phyloP scores from a whole-genome alignment of 75 land plant species.

The Chamaecyparis obtusa region DNA sequence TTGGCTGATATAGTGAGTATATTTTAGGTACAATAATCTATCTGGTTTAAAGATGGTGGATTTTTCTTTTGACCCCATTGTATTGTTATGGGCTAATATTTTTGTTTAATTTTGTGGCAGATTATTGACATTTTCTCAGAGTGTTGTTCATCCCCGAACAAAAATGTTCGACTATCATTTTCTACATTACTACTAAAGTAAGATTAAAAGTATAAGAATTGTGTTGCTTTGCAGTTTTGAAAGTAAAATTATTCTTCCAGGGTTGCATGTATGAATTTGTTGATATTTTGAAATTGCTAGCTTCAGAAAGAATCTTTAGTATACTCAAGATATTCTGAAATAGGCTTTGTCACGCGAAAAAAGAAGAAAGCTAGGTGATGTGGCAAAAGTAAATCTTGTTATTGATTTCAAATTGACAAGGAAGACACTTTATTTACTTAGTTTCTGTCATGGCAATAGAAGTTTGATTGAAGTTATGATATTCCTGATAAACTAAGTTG shows the following conservation, averaged over 20 bases:
- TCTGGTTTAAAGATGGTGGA: background rate
- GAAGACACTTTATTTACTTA: background rate
- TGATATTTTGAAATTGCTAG: background rate
- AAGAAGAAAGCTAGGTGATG: background rate
- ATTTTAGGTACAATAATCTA: background rate
- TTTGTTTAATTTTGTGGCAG: slow-evolving; percentile 37
- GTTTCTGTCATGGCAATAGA: background rate
- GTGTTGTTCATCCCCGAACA: slow-evolving; percentile 62
- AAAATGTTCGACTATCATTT: slow-evolving; percentile 71
- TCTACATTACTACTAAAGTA: slow-evolving; percentile 90
- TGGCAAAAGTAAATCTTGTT: background rate
- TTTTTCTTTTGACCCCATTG: background rate
- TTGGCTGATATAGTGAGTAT: background rate
- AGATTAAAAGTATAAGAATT: slow-evolving; percentile 13
- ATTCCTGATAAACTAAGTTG: too few species aligned
- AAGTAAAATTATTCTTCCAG: background rate
- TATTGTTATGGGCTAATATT: background rate
- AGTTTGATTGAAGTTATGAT: too few species aligned
- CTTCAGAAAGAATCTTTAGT: background rate
- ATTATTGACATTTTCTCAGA: slow-evolving; percentile 85
- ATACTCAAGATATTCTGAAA: background rate
- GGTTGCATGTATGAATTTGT: background rate
- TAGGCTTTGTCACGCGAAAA: background rate
- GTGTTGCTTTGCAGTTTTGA: background rate
- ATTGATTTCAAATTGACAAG: background rate